phyloP scores from a whole-genome alignment of 2,329 filamentous ascomycete genomes.

The Trichoderma brevicompactum region DNA sequence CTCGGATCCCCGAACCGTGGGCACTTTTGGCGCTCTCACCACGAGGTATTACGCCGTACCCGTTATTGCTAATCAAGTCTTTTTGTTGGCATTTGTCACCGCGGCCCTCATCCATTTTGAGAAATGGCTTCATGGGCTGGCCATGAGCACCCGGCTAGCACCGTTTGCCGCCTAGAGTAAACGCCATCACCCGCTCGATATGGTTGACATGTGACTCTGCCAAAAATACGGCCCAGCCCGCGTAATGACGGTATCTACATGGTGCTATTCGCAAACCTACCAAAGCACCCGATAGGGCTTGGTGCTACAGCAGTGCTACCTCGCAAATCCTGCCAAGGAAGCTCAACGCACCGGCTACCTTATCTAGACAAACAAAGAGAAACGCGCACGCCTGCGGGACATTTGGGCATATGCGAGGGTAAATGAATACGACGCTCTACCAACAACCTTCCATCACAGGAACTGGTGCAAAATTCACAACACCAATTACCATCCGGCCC shows the following conservation, averaged over 20 bases:
- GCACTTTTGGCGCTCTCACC: slow-evolving; percentile 16
- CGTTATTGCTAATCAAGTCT: background rate
- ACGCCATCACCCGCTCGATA: too few relatives aligned
- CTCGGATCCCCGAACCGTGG: slow-evolving; percentile 21
- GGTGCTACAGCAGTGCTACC: background rate
- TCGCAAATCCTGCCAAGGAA: background rate
- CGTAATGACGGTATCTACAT: too few relatives aligned
- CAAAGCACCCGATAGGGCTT: background rate
- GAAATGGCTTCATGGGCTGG: too few relatives aligned
- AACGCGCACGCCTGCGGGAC: background rate
- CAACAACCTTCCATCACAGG: slow-evolving; percentile 1
- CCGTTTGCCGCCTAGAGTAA: too few relatives aligned
- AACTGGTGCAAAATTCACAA: background rate
- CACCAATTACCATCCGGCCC: slow-evolving; percentile 1
- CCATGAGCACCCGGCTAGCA: too few relatives aligned
- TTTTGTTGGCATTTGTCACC: background rate
- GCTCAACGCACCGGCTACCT: background rate
- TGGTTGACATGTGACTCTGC: too few relatives aligned
- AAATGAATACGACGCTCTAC: slow-evolving; percentile 15
- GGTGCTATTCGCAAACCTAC: too few relatives aligned
- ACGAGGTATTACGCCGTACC: background rate
- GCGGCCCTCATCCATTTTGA: too few relatives aligned
- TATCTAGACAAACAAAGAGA: background rate
- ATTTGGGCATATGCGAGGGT: slow-evolving; percentile 16
- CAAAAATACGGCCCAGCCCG: too few relatives aligned